Base-by-base conservation (phyloP, 1,284 basidiomycete genomes). In the Ceratobasidium sp. region DNA sequence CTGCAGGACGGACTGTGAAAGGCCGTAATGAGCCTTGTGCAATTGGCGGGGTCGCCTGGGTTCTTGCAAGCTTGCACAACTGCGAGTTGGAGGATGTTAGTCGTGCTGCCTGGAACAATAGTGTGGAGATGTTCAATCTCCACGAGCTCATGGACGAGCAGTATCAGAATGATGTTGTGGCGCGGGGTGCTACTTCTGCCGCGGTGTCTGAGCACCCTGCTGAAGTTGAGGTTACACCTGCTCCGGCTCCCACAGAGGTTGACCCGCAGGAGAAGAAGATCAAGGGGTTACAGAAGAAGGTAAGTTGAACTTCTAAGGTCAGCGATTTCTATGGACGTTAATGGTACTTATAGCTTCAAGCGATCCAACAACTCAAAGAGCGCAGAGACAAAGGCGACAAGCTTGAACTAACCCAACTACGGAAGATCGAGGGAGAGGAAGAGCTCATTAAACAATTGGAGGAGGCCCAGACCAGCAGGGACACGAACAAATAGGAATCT, bases 1-100 rank as follows among this genome's bases (percentile, higher is more conserved):
- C 38, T 44, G 23, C 26, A 75, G 73, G 73, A 48, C 61, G 88
- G 80, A 87, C 91, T 0, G 91, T 96, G 64, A 96, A 97, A 84
- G 93, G 94, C 0, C 86, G 96, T 23, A 95, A 94, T 82, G 96
- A 97, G 82, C 94, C 96, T 0, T 89, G 86, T 23, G 87, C 91
- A 2, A 89, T 94, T 52, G 93, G 92, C 2, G 89, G 89, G 15
- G 91, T 97, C 15, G 95, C 94, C 10, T 94, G 93, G 89, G 90
- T 95, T 3, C 86, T 96, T 10, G 88, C 92, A 68, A 84, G 86
- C 77, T 82, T 95, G 50, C 88, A 88, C 26, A 86, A 90, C 56
- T 87, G 86, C 0, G 82, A 89, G 0, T 85, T 94, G 42, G 90
- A 93, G 79, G 86, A 89, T 70, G 85, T 96, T 0, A 87, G 89